phyloP scores from a whole-genome alignment of 345 rosid species.

The Corymbia maculata region DNA sequence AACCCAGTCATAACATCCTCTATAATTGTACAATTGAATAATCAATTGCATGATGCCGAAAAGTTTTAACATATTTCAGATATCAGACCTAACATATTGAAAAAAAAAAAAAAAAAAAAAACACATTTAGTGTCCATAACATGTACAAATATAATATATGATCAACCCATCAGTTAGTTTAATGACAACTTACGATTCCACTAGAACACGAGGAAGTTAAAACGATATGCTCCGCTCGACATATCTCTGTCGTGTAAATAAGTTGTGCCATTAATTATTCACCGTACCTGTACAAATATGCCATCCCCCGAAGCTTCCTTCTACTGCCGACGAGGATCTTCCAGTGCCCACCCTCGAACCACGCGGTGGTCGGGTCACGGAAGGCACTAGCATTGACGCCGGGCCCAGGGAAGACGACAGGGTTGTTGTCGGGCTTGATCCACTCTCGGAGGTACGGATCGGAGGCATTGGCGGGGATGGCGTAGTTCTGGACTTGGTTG shows the following conservation, averaged over 20 bases:
- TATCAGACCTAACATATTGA: background rate
- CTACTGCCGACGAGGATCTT: conserved; percentile 43
- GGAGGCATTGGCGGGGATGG: conserved; percentile 52
- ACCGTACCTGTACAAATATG: conserved; percentile 23
- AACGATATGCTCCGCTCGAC: background rate
- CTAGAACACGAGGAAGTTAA: background rate
- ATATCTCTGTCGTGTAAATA: background rate
- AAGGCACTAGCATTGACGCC: conserved; percentile 61
- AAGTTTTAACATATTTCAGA: background rate
- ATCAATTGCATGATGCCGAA: background rate
- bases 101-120: background rate
- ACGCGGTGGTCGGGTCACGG: conserved; percentile 91
- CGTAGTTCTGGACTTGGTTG: conserved; percentile 63
- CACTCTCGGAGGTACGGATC: conserved; percentile 74
- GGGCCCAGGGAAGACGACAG: conserved; percentile 29
- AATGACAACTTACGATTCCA: accelerated
- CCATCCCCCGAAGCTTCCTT: conserved; percentile 47
- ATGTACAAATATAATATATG: background rate
- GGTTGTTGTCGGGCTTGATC: conserved; percentile 76
- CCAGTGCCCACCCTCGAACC: conserved; percentile 64
- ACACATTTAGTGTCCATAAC: background rate
- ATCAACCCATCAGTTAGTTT: background rate
- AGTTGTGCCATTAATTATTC: background rate
- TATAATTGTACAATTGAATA: background rate
- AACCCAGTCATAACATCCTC: background rate